phyloP scores from a whole-genome alignment of 352 stramenopile species.

The Globisporangium apiculatum region DNA sequence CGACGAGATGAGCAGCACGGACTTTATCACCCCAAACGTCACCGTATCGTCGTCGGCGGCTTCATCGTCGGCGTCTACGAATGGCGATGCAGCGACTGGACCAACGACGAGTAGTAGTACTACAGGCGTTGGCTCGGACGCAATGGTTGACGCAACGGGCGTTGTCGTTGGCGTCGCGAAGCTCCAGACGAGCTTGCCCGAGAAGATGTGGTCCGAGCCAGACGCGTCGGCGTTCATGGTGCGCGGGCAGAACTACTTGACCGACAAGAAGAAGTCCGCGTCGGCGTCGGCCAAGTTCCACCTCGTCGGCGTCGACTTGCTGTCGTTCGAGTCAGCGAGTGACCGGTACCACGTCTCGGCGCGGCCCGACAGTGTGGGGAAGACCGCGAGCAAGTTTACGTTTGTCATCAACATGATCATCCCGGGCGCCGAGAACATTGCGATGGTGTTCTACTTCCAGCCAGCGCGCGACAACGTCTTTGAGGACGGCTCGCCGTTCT shows the following conservation, averaged over 20 bases:
- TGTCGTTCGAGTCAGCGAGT: conserved; percentile 62
- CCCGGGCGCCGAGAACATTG: conserved; percentile 65
- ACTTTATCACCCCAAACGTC: conserved; percentile 86
- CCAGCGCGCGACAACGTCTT: conserved; percentile 73
- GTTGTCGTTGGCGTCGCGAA: conserved; percentile 60
- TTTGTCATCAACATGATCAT: conserved; percentile 91
- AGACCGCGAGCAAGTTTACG: conserved; percentile 71
- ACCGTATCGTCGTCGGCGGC: conserved; percentile 26
- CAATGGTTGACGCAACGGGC: conserved; percentile 53
- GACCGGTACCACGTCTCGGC: conserved; percentile 78
- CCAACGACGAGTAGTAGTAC: neutral
- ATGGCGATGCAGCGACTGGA: neutral
- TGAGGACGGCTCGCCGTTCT: conserved; percentile 84
- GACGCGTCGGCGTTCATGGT: conserved; percentile 78
- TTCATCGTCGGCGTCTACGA: too few relatives aligned
- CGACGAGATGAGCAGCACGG: conserved; percentile 72
- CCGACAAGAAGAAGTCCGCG: conserved; percentile 85
- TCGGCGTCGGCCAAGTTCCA: conserved; percentile 70
- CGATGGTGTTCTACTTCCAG: conserved; percentile 87
- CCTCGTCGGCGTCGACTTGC: conserved; percentile 72
- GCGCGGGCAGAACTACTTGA: conserved; percentile 84
- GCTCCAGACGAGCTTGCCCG: conserved; percentile 58
- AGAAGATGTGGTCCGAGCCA: conserved; percentile 83
- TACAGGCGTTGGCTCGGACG: conserved; percentile 3
- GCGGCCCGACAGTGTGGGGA: conserved; percentile 63